Percentiles rank a stretch among this genome's conserved stretches.
Conservation (phyloP, 345 rosid genomes). For the Brassica incana region DNA sequence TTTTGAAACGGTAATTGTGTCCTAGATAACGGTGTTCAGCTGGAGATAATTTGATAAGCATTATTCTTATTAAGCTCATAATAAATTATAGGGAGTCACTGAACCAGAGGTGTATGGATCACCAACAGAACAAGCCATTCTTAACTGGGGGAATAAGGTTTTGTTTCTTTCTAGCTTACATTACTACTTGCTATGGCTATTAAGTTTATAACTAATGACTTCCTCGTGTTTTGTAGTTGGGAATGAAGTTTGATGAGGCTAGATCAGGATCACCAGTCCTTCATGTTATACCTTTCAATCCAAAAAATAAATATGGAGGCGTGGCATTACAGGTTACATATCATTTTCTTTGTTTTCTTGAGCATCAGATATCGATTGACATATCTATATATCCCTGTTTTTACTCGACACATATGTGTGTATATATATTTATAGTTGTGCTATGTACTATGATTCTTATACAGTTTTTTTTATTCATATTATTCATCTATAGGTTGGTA, state of each 20-base stretch:
- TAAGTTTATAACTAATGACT: constrained; percentile 1
- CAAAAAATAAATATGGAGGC: constrained; percentile 89
- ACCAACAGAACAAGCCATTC: constrained; percentile 90
- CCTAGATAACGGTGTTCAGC: neutral
- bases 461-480: neutral
- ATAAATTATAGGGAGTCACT: constrained; percentile 52
- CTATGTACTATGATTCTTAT: constrained; percentile 41
- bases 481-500: constrained; percentile 46
- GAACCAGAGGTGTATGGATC: constrained; percentile 74
- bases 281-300: constrained; percentile 79
- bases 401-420: no score
- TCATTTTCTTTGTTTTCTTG: neutral
- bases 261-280: constrained; percentile 59
- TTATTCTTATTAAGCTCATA: neutral
- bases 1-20: constrained; percentile 56
- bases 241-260: constrained; percentile 67
- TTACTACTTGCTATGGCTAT: neutral
- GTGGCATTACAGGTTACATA: constrained; percentile 54
- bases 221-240: constrained; percentile 54
- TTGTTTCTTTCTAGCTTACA: neutral
- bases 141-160: constrained; percentile 81
- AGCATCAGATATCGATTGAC: neutral
- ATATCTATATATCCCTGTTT: neutral
- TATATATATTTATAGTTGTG: neutral
- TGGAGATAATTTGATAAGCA: neutral